These are phyloP conservation scores for Cryptosporidium sp. DNA, from an alignment of 169 alveolate genomes.

Conservation along the genomic window DNA sequence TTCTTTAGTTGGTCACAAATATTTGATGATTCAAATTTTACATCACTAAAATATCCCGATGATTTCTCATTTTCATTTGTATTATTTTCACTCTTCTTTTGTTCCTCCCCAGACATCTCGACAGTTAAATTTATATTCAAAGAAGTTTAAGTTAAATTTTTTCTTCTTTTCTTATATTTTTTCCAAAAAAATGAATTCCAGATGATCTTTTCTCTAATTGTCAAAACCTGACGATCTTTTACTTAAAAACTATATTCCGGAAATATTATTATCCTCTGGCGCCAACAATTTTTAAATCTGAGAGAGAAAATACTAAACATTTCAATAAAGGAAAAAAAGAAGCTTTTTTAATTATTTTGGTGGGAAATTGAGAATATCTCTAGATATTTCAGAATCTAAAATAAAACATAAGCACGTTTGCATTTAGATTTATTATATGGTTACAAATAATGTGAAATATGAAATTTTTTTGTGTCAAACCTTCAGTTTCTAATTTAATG, in stretches of 20 bases:
- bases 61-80: constrained; percentile 27
- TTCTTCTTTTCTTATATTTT: neutral
- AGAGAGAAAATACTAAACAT: neutral
- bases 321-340: no score
- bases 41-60: constrained; percentile 83
- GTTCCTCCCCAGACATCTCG: constrained; percentile 44
- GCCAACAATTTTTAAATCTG: neutral
- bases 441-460: neutral
- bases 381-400: neutral
- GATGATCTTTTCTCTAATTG: neutral
- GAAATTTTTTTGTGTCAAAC: neutral
- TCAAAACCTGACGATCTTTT: constrained; percentile 15
- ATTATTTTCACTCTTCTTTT: neutral
- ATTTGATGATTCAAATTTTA: constrained; percentile 87
- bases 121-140: neutral
- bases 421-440: neutral
- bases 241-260: neutral
- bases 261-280: neutral
- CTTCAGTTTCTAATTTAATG: no score
- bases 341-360: neutral
- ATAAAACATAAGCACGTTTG: no score
- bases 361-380: neutral
- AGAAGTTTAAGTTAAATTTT: neutral
- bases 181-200: neutral
- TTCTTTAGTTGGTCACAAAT: constrained; percentile 92